Conservation (phyloP, 2,329 filamentous ascomycete genomes). For the Cadophora sp. region DNA sequence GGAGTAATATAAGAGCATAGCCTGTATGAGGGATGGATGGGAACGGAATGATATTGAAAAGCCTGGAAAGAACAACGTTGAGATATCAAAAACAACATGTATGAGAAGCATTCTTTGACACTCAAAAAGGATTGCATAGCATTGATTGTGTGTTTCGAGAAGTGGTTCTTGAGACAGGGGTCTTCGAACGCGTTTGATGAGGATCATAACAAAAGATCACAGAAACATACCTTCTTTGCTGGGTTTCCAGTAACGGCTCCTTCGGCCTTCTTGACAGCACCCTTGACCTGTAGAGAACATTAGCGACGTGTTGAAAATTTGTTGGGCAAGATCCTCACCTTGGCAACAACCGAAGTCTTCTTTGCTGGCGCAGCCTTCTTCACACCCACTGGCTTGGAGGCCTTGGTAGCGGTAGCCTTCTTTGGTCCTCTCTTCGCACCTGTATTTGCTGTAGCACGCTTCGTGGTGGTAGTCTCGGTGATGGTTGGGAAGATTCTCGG, state of each 20-base stretch:
- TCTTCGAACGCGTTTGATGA: conserved; percentile 36
- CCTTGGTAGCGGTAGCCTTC: conserved; percentile 46
- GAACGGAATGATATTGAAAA: not conserved
- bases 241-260: conserved; percentile 45
- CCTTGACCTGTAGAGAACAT: conserved; percentile 40
- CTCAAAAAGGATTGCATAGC: conserved; percentile 22
- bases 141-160: conserved; percentile 27
- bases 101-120: conserved; percentile 4
- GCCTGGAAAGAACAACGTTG: not conserved
- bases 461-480: conserved; percentile 39
- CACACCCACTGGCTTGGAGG: conserved; percentile 42
- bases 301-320: conserved; percentile 24
- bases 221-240: conserved; percentile 47
- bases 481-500: conserved; percentile 42
- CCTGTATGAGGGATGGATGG: not conserved
- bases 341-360: conserved; percentile 42
- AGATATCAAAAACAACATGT: not conserved
- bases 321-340: conserved; percentile 36
- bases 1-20: not conserved
- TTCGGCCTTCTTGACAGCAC: conserved; percentile 44
- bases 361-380: conserved; percentile 44
- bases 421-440: conserved; percentile 43
- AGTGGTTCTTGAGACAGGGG: conserved; percentile 32
- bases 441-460: conserved; percentile 42
- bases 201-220: conserved; percentile 35